Percentiles rank a stretch among this genome's conserved stretches.
Evolutionary conservation across 2,329 filamentous ascomycete species (phyloP).

Genomic region (Cercospora berteroae): DNA sequence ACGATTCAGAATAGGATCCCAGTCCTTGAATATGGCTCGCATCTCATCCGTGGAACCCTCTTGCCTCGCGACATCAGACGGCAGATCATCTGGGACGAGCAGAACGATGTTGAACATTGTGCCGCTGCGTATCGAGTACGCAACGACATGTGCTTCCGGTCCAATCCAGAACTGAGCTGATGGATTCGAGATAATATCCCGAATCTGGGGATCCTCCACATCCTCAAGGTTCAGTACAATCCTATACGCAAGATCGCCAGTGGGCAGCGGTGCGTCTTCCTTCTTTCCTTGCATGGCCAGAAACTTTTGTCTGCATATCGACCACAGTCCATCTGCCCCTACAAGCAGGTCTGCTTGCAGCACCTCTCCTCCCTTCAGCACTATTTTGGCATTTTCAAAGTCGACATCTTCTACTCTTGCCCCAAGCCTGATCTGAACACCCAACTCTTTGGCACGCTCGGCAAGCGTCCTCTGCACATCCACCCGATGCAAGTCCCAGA

Average conservation of each 20-base stretch:
- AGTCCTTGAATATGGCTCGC: conserved; percentile 57
- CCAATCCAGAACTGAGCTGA: conserved; percentile 64
- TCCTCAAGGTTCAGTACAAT: conserved; percentile 57
- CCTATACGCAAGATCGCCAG: conserved; percentile 65
- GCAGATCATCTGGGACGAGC: conserved; percentile 62
- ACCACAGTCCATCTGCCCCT: conserved; percentile 65
- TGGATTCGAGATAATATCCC: conserved; percentile 53
- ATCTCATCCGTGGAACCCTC: conserved; percentile 60
- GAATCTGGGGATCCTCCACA: conserved; percentile 52
- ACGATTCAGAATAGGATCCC: conserved; percentile 59
- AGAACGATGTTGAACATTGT: conserved; percentile 65
- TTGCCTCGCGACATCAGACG: conserved; percentile 52
- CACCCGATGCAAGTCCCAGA: conserved; percentile 60
- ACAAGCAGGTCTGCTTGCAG: conserved; percentile 58
- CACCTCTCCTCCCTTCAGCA: conserved; percentile 42
- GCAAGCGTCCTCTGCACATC: conserved; percentile 59
- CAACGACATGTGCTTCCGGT: conserved; percentile 59
- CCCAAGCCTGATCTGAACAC: conserved; percentile 52
- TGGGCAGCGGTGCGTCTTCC: conserved; percentile 53
- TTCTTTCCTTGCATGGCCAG: conserved; percentile 41
- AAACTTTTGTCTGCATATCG: conserved; percentile 53
- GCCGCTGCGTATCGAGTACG: conserved; percentile 60
- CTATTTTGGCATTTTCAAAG: conserved; percentile 48
- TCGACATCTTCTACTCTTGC: conserved; percentile 50
- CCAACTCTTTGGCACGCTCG: conserved; percentile 53